Evolutionary conservation across 2,329 filamentous ascomycete genomes (phyloP).

Genomic region (Orbilia ellipsospora): DNA sequence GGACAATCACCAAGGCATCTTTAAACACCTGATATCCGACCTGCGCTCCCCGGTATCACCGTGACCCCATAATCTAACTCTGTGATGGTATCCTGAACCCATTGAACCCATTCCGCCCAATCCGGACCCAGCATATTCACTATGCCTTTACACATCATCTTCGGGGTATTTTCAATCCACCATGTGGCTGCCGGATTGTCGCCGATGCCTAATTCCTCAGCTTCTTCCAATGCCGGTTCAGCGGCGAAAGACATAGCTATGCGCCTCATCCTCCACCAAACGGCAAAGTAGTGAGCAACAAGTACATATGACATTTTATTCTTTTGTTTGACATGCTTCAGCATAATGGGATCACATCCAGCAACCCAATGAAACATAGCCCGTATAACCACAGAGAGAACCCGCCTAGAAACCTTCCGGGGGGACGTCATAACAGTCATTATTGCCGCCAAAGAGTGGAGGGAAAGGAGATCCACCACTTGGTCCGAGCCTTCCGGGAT

Average conservation of each 20-base stretch:
- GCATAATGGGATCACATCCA: not conserved
- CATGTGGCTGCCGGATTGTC: not conserved
- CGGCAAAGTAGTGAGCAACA: constrained; percentile 7
- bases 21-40: no score
- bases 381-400: constrained; percentile 1
- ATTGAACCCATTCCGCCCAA: constrained; percentile 3
- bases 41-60: no score
- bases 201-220: constrained; percentile 1
- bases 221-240: not conserved
- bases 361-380: constrained; percentile 4
- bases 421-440: constrained; percentile 2
- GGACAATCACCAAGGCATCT: no score
- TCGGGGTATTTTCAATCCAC: constrained; percentile 2
- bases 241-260: not conserved
- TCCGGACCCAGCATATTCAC: not conserved
- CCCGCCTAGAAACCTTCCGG: not conserved
- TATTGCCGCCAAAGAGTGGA: no score
- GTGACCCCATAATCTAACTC: no score
- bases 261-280: not conserved
- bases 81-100: not conserved
- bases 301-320: constrained; percentile 5
- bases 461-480: no score
- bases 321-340: not conserved
- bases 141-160: constrained; percentile 12
- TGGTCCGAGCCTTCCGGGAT: no score